A percentile compares a stretch with the other conserved stretches of the same genome.
phyloP scores from a whole-genome alignment of 2,329 filamentous ascomycete species.

The Ceratocystis lukuohia region DNA sequence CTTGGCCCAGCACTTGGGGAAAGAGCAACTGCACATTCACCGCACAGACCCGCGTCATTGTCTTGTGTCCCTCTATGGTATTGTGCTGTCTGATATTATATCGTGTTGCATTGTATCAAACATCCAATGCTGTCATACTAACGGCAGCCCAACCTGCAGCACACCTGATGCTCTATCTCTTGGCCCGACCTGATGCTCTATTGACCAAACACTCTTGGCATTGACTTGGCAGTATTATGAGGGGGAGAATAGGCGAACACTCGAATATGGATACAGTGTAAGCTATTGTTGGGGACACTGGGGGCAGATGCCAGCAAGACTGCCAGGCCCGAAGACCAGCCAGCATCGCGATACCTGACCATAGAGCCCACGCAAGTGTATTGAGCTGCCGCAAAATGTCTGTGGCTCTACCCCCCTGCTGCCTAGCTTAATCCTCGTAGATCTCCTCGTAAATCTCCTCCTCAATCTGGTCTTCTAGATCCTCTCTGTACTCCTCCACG shows the following conservation, averaged over 20 bases:
- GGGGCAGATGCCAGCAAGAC: not conserved
- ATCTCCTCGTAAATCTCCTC: conserved; percentile 32
- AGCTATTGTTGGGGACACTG: not conserved
- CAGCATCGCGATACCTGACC: not conserved
- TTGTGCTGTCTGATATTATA: not conserved
- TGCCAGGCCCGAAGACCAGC: not conserved
- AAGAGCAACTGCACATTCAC: not conserved
- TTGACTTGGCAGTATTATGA: not conserved
- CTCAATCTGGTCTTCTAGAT: conserved; percentile 29
- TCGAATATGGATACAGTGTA: not conserved
- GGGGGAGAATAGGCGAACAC: not conserved
- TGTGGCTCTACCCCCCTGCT: not conserved
- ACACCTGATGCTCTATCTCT: too few relatives aligned
- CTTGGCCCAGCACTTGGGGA: conserved; percentile 8
- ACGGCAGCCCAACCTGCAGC: not conserved
- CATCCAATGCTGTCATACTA: not conserved
- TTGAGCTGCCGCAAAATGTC: not conserved
- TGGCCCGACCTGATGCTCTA: too few relatives aligned
- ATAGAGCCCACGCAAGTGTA: not conserved
- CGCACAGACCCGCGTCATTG: not conserved
- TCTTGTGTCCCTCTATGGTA: not conserved
- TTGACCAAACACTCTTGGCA: not conserved
- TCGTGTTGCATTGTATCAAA: not conserved
- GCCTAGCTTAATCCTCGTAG: conserved; percentile 32
- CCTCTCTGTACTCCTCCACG: conserved; percentile 32